These are phyloP conservation scores for Melaleuca alternifolia DNA, from an alignment of 345 rosid genomes.

Conservation along the genomic window DNA sequence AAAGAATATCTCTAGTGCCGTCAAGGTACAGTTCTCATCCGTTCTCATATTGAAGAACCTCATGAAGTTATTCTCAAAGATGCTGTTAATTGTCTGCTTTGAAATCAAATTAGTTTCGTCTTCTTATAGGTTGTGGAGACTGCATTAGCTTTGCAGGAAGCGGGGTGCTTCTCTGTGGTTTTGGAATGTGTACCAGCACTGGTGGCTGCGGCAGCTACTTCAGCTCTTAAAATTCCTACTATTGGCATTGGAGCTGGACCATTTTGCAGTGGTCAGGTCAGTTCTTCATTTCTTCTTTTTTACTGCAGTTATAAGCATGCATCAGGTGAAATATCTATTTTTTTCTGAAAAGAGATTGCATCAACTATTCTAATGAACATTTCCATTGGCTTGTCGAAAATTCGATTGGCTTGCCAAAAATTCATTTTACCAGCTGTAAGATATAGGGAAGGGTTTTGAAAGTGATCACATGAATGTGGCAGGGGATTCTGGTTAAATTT, in stretches of 20 bases:
- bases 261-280: conserved; percentile 91
- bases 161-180: conserved; percentile 86
- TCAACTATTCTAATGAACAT: background rate
- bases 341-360: background rate
- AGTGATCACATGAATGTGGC: background rate
- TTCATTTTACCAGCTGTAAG: background rate
- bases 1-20: conserved; percentile 57
- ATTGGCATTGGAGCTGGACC: conserved; percentile 98
- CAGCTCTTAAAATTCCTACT: conserved; percentile 83
- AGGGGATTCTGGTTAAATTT: background rate
- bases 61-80: background rate
- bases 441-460: background rate
- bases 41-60: background rate
- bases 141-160: conserved; percentile 86
- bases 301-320: background rate
- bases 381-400: background rate
- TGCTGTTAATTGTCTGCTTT: background rate
- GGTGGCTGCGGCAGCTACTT: conserved; percentile 88
- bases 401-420: background rate
- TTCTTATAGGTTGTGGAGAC: conserved; percentile 78
- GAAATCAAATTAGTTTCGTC: background rate
- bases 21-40: conserved; percentile 39
- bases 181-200: conserved; percentile 86
- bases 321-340: background rate
- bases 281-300: background rate